These are phyloP conservation scores for Sporopachydermia lactativora DNA, from an alignment of 805 yeast species.

Conservation along the genomic window DNA sequence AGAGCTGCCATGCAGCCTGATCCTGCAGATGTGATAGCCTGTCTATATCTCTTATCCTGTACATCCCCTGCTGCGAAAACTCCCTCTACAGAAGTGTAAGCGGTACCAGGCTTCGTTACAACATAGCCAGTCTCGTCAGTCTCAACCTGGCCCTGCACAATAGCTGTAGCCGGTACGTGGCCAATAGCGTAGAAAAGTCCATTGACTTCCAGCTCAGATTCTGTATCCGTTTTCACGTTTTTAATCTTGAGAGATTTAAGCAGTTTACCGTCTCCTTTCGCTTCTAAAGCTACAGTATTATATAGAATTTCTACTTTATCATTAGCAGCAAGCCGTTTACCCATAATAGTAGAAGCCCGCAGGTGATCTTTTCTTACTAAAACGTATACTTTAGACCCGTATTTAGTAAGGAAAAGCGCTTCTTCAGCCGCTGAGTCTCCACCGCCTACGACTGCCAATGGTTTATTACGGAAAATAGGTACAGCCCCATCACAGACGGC, in stretches of 20 bases:
- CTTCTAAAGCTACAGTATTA: conserved; percentile 76
- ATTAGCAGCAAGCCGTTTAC: conserved; percentile 72
- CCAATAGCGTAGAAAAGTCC: conserved; percentile 98
- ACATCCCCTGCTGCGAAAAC: conserved; percentile 99
- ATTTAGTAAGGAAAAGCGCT: conserved; percentile 91
- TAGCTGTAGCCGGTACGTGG: conserved; percentile 85
- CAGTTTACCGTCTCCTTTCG: conserved; percentile 87
- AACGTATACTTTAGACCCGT: conserved; percentile 90
- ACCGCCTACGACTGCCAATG: conserved; percentile 96
- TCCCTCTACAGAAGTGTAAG: conserved; percentile 77
- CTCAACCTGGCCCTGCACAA: conserved; percentile 65
- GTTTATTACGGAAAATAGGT: conserved; percentile 96
- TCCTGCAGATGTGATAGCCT: conserved; percentile 99
- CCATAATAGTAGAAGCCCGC: conserved; percentile 96
- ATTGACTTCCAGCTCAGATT: conserved; percentile 56
- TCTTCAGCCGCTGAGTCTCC: conserved; percentile 99
- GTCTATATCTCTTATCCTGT: conserved; percentile 93
- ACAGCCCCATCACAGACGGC: conserved; percentile 99
- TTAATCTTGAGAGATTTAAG: conserved; percentile 49
- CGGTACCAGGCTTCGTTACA: conserved; percentile 77
- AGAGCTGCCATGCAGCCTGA: conserved; percentile 99
- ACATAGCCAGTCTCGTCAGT: conserved; percentile 84
- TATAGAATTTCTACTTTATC: conserved; percentile 84
- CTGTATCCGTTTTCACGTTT: conserved; percentile 60
- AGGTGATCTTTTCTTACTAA: conserved; percentile 88